Percentiles rank a stretch among this genome's conserved stretches.
Conservation (phyloP, 2,329 filamentous ascomycete genomes). For the Diplodia intermedia region DNA sequence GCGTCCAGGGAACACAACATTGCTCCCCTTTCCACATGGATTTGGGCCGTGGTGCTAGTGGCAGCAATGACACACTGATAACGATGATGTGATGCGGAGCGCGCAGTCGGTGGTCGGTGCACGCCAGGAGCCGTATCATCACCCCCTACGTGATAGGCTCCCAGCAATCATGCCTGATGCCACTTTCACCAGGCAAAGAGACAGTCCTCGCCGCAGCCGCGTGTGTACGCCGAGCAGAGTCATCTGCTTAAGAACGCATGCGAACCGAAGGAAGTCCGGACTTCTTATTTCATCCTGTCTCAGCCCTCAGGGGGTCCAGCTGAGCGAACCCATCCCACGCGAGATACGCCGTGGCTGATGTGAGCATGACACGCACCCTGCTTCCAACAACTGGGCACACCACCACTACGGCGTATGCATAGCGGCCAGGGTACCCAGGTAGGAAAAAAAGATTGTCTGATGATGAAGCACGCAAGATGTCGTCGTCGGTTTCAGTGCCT, state of each 20-base stretch:
- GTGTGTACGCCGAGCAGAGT: not conserved
- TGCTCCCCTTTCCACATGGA: not conserved
- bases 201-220: not conserved
- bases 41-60: constrained; percentile 2
- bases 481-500: no score
- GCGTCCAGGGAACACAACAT: no score
- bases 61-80: constrained; percentile 2
- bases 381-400: not conserved
- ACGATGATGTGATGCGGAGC: constrained; percentile 9
- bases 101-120: constrained; percentile 20
- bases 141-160: constrained; percentile 11
- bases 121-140: constrained; percentile 5
- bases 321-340: constrained; percentile 18
- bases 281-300: not conserved
- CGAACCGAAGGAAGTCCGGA: not conserved
- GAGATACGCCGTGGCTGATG: constrained; percentile 23
- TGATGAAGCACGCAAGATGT: not conserved
- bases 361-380: constrained; percentile 20
- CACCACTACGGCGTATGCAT: not conserved
- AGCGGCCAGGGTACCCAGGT: not conserved
- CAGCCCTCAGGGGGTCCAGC: constrained; percentile 12
- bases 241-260: constrained; percentile 19
- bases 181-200: not conserved
- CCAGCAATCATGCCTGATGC: not conserved
- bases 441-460: not conserved